phyloP scores from a whole-genome alignment of 495 filamentous ascomycete species.

The Penicillium flavigenum region DNA sequence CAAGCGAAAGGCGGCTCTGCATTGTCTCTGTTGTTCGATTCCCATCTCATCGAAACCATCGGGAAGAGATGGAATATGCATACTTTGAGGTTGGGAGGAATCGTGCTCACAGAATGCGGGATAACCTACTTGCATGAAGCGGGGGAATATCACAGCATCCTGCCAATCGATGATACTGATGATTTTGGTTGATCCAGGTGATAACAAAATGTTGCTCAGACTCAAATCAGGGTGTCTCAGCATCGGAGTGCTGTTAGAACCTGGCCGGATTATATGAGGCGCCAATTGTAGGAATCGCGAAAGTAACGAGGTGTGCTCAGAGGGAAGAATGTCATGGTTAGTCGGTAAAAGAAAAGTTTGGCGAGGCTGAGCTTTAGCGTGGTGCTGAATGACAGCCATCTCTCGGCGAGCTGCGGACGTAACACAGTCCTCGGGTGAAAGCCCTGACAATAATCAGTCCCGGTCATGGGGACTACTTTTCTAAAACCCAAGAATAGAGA shows the following conservation, averaged over 20 bases:
- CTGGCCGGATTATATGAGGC: conserved; percentile 26
- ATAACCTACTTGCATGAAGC: conserved; percentile 40
- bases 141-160: conserved; percentile 31
- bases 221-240: conserved; percentile 38
- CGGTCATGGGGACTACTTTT: too few relatives aligned
- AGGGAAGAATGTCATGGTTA: conserved; percentile 29
- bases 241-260: conserved; percentile 25
- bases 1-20: conserved; percentile 28
- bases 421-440: conserved; percentile 31
- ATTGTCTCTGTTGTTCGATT: conserved; percentile 28
- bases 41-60: conserved; percentile 31
- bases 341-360: conserved; percentile 38
- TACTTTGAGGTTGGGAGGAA: conserved; percentile 29
- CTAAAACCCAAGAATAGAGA: too few relatives aligned
- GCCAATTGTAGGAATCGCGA: conserved; percentile 32
- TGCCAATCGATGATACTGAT: conserved; percentile 40
- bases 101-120: conserved; percentile 41
- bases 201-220: conserved; percentile 33
- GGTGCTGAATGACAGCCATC: conserved; percentile 27
- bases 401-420: conserved; percentile 38
- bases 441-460: conserved; percentile 16
- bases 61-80: conserved; percentile 33
- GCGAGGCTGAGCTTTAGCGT: conserved; percentile 35
- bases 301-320: conserved; percentile 32
- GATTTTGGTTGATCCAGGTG: conserved; percentile 33